Conservation (phyloP, 2,329 filamentous ascomycete genomes). For the Penicillium psychrosexuale region DNA sequence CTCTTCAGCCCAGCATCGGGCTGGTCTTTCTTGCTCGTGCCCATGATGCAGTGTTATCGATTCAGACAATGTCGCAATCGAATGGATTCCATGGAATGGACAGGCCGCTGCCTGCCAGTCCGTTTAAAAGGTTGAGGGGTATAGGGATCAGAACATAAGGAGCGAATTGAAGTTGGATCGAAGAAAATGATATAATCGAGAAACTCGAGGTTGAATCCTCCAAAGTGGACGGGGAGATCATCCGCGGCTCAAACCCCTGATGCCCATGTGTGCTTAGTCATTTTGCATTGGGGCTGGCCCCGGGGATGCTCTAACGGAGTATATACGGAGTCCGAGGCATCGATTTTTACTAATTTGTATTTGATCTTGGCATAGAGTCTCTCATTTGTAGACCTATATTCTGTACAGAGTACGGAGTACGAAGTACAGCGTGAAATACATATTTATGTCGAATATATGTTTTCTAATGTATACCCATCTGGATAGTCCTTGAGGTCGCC, state of each 20-base stretch:
- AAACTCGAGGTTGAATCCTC: neutral
- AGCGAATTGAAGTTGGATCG: slow-evolving; percentile 21
- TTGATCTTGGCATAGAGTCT: neutral
- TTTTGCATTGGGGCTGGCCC: neutral
- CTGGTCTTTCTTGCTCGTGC: slow-evolving; percentile 36
- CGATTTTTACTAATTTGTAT: neutral
- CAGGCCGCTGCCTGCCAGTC: slow-evolving; percentile 21
- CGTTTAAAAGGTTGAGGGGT: slow-evolving; percentile 9
- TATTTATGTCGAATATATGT: neutral
- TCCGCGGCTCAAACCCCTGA: slow-evolving; percentile 20
- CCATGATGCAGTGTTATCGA: slow-evolving; percentile 35
- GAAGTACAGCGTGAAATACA: no score
- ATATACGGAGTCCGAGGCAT: neutral
- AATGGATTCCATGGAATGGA: slow-evolving; percentile 26
- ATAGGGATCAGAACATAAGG: slow-evolving; percentile 20
- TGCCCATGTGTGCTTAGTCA: slow-evolving; percentile 25
- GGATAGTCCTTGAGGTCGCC: neutral
- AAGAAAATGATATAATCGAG: neutral
- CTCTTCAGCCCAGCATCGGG: slow-evolving; percentile 70
- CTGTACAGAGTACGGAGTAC: no score
- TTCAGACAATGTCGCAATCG: slow-evolving; percentile 15
- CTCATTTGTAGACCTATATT: neutral
- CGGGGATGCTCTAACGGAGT: no score
- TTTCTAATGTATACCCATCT: neutral
- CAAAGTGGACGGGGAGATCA: neutral